Evolutionary conservation across 306 rosid species (phyloP).

Genomic region (Cucurbita maxima): DNA sequence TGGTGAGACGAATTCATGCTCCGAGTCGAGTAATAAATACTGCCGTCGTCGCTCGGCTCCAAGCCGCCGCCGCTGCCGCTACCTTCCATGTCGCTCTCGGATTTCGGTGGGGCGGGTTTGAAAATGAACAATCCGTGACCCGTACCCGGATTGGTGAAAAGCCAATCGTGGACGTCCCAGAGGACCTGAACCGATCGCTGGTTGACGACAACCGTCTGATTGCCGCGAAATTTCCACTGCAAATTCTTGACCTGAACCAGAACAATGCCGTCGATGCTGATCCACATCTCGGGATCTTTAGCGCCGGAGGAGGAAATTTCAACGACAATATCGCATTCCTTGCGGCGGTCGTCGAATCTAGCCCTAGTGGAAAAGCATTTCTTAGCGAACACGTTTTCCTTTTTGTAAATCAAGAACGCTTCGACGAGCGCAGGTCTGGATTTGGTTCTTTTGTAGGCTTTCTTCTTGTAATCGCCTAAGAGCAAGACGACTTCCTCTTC

Average conservation of each 20-base stretch:
- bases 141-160: conserved; percentile 37
- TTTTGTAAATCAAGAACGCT: conserved; percentile 35
- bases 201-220: conserved; percentile 51
- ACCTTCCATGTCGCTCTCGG: conserved; percentile 43
- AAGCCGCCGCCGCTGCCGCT: neutral
- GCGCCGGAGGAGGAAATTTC: conserved; percentile 47
- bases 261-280: conserved; percentile 76
- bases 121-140: conserved; percentile 75
- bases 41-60: neutral
- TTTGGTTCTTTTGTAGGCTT: conserved; percentile 76
- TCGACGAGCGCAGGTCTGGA: conserved; percentile 35
- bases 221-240: conserved; percentile 89
- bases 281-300: conserved; percentile 86
- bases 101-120: conserved; percentile 45
- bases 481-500: conserved; percentile 65
- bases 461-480: conserved; percentile 69
- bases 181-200: conserved; percentile 55
- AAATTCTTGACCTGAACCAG: conserved; percentile 63
- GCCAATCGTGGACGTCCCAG: conserved; percentile 87
- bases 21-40: conserved; percentile 1
- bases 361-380: conserved; percentile 57
- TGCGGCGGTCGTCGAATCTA: conserved; percentile 38
- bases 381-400: conserved; percentile 74
- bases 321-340: conserved; percentile 61
- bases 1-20: neutral